These are phyloP conservation scores for Gracilariopsis chorda DNA, from an alignment of 23 red algal genomes.

Conservation along the genomic window DNA sequence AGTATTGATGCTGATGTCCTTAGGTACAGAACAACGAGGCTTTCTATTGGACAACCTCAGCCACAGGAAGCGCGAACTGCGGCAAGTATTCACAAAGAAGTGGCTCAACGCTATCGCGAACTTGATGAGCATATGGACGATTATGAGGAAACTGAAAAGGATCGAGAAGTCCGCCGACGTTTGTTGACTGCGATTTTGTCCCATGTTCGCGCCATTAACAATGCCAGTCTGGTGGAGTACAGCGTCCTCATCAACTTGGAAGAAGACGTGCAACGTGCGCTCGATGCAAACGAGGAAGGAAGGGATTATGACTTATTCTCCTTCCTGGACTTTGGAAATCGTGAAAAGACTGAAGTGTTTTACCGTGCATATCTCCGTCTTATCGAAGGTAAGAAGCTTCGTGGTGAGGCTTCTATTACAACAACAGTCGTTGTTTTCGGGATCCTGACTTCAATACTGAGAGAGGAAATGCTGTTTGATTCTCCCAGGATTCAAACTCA, in stretches of 20 bases:
- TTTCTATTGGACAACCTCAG: constrained; percentile 11
- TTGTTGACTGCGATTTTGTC: constrained; percentile 57
- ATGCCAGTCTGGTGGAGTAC: constrained; percentile 55
- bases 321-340: constrained; percentile 46
- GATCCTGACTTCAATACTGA: constrained; percentile 42
- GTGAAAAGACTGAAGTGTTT: neutral
- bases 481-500: constrained; percentile 31
- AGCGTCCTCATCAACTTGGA: constrained; percentile 39
- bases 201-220: constrained; percentile 47
- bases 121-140: neutral
- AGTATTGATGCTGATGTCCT: constrained; percentile 32
- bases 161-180: constrained; percentile 56
- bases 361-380: constrained; percentile 5
- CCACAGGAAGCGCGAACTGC: constrained; percentile 1
- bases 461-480: constrained; percentile 52
- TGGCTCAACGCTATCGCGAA: constrained; percentile 1
- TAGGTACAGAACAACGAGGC: constrained; percentile 11
- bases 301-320: constrained; percentile 33
- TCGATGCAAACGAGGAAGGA: constrained; percentile 77
- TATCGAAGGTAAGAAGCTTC: constrained; percentile 36
- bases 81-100: constrained; percentile 17
- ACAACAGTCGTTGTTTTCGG: constrained; percentile 42
- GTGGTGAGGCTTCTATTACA: constrained; percentile 40
- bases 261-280: constrained; percentile 60
- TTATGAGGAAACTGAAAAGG: constrained; percentile 21